Conservation (phyloP, 164 flowering plant genomes). For the Paratinospora sagittata region DNA sequence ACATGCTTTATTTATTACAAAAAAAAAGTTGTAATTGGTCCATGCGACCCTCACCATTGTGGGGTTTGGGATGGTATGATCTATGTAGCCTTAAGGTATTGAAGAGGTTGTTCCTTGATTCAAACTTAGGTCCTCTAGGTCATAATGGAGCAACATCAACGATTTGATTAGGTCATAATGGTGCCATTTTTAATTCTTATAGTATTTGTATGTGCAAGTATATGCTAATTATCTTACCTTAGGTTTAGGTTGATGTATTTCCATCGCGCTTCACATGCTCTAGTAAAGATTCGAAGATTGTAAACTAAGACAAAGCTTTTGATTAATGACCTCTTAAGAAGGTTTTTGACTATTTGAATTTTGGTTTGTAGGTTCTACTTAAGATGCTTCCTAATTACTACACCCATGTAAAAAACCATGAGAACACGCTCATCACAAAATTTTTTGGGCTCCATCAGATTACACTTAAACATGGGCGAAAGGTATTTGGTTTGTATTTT, state of each 20-base stretch:
- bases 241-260: neutral
- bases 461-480: slow-evolving; percentile 42
- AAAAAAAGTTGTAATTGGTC: too few relatives aligned
- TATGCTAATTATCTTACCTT: neutral
- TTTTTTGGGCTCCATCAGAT: slow-evolving; percentile 89
- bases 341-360: slow-evolving; percentile 3
- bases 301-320: neutral
- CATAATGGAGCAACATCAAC: too few relatives aligned
- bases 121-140: too few relatives aligned
- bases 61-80: too few relatives aligned
- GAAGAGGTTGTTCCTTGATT: too few relatives aligned
- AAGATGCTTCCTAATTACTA: slow-evolving; percentile 84
- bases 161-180: too few relatives aligned
- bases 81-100: too few relatives aligned
- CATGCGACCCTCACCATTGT: too few relatives aligned
- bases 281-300: neutral
- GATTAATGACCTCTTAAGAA: slow-evolving; percentile 9
- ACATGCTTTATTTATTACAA: too few relatives aligned
- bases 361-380: slow-evolving; percentile 49
- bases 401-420: slow-evolving; percentile 60
- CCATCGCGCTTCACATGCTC: neutral
- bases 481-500: slow-evolving; percentile 42
- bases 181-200: neutral
- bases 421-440: slow-evolving; percentile 90
- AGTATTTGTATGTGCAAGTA: neutral